Base-by-base conservation (phyloP, 1,284 basidiomycete species). In the Laetiporus sulphureus region DNA sequence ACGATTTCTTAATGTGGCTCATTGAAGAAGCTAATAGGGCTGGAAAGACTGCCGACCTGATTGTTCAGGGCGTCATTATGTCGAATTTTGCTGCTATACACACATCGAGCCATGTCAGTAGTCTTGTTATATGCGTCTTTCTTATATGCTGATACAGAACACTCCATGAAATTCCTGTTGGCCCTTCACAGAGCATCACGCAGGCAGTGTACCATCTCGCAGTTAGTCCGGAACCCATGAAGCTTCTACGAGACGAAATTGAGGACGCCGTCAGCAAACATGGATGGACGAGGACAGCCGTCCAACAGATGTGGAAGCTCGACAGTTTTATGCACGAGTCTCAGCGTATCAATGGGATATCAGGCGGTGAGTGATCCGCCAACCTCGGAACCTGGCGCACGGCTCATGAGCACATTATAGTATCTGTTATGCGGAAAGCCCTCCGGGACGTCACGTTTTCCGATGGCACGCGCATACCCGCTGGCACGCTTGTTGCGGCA, bases 291-390 rank as follows among this genome's bases (percentile, higher is more conserved):
- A 72, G 72, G 50, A 49, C 47, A 0, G 59, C 66, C 0, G 56
- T 76, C 40, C 53, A 49, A 7, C 68, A 67, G 40, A 65, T 75
- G 66, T 53, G 57, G 38, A 71, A 69, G 41, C 49, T 76, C 13
- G 73, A 77, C 47, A 76, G 72, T 45, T 75, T 77, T 53, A 47
- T 78, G 36, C 66, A 68, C 34, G 73, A 75, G 49, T 64, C 66
- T 0, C 63, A 67, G 41, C 58, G 72, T 10, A 42, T 63, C 31
- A 62, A 61, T 27, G 62, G 60, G 0, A 47, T 60, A n/a, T 54
- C 42, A 30, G 32, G 34, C 6, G 32, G 55, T 61, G 36, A 23
- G 53, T n/a, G n/a, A n/a, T n/a, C n/a, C n/a, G n/a, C n/a, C n/a
- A n/a, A n/a, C n/a, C n/a, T n/a, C n/a, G n/a, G n/a, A n/a, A n/a